These are phyloP conservation scores for Citrus maxima DNA, from an alignment of 345 rosid species.

Conservation along the genomic window DNA sequence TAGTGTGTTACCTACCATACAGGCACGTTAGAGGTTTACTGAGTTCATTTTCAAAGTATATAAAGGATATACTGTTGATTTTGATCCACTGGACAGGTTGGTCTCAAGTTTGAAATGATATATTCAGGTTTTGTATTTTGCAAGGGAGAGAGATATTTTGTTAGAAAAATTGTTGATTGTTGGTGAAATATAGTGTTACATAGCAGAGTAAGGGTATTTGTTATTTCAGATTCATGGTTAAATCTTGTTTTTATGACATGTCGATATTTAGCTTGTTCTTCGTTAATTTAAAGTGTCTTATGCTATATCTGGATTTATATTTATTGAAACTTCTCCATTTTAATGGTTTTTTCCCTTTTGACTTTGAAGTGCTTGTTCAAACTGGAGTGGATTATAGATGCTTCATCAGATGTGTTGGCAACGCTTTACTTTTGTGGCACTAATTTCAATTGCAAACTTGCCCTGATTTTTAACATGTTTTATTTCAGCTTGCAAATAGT, in stretches of 20 bases:
- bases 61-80: not conserved
- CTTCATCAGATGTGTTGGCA: not conserved
- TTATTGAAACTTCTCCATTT: not conserved
- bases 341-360: not conserved
- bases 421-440: not conserved
- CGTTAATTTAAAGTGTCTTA: not conserved
- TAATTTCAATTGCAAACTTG: not conserved
- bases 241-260: not conserved
- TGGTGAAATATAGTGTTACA: not conserved
- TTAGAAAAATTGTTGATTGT: not conserved
- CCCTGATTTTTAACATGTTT: not conserved
- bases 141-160: not conserved
- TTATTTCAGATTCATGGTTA: not conserved
- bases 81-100: not conserved
- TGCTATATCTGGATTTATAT: not conserved
- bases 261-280: not conserved
- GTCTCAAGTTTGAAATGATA: not conserved
- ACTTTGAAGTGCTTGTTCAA: not conserved
- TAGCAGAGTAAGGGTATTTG: not conserved
- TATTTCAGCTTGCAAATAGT: not conserved
- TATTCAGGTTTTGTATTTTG: not conserved
- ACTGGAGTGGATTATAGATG: not conserved
- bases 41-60: not conserved
- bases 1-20: not conserved
- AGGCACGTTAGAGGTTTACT: not conserved